Evolutionary conservation across 768 basidiomycete genomes (phyloP).

Genomic region (Suillus americanus): DNA sequence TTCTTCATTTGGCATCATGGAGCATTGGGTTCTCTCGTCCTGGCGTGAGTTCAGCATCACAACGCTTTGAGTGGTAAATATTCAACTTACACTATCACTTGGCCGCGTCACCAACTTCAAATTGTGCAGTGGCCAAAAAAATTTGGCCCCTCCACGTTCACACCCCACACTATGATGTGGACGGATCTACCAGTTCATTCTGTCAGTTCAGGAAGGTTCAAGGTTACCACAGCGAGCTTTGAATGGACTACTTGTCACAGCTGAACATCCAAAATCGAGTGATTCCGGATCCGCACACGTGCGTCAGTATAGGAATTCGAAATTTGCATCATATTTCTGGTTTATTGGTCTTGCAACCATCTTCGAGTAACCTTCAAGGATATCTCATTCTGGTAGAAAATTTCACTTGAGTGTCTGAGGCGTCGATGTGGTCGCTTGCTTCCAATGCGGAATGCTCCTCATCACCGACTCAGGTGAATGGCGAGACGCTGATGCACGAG

Average conservation of each 20-base stretch:
- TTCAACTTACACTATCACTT: not conserved
- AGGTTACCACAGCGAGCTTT: not conserved
- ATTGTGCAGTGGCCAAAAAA: not conserved
- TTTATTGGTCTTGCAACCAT: not conserved
- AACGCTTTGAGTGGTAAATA: not conserved
- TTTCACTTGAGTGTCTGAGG: not conserved
- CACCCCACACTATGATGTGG: not conserved
- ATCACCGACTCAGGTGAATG: not conserved
- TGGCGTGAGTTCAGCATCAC: not conserved
- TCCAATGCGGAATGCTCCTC: not conserved
- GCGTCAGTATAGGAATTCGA: not conserved
- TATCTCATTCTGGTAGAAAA: not conserved
- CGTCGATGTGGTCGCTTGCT: not conserved
- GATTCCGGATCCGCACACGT: not conserved
- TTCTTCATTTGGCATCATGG: not conserved
- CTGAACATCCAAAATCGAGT: not conserved
- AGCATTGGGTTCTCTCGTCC: not conserved
- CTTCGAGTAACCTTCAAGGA: not conserved
- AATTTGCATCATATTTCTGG: not conserved
- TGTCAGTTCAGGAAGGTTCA: not conserved
- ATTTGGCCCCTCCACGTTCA: not conserved
- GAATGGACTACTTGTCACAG: not conserved
- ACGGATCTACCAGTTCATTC: not conserved
- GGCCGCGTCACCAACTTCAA: not conserved
- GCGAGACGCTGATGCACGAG: not conserved